phyloP scores from a whole-genome alignment of 2,329 filamentous ascomycete species.

The Nothophaeocryptopus gaeumannii region DNA sequence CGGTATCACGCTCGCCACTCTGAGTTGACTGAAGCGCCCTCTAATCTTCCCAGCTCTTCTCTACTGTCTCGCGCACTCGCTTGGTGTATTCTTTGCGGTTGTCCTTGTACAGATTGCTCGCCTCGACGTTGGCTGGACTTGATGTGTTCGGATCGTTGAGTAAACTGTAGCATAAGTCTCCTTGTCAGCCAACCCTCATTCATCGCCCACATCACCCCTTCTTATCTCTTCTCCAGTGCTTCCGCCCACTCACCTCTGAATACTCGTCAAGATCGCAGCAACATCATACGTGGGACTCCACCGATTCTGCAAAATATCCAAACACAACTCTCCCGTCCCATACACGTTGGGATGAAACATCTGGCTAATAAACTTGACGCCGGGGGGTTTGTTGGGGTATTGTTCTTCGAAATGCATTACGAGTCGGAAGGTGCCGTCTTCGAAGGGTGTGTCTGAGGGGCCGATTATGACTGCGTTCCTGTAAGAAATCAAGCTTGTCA shows the following conservation, averaged over 20 bases:
- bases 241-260: slow-evolving; percentile 70
- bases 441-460: slow-evolving; percentile 93
- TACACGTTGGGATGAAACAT: slow-evolving; percentile 99
- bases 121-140: slow-evolving; percentile 95
- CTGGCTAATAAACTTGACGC: slow-evolving; percentile 96
- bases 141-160: slow-evolving; percentile 99
- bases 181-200: not conserved
- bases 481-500: slow-evolving; percentile 14
- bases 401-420: slow-evolving; percentile 99
- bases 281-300: slow-evolving; percentile 99
- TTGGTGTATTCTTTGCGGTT: slow-evolving; percentile 96
- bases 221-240: not conserved
- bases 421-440: slow-evolving; percentile 94
- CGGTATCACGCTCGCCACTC: too few species aligned
- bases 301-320: slow-evolving; percentile 95
- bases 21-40: not conserved
- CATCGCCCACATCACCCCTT: slow-evolving; percentile 1
- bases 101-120: slow-evolving; percentile 97
- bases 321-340: slow-evolving; percentile 88
- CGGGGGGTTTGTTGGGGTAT: slow-evolving; percentile 96
- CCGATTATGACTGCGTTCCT: slow-evolving; percentile 99
- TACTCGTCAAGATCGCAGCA: slow-evolving; percentile 92
- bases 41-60: slow-evolving; percentile 95
- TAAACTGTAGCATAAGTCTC: slow-evolving; percentile 56
- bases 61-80: slow-evolving; percentile 89